These are phyloP conservation scores for Solanum corneliomulleri DNA, from an alignment of 257 asterid species.

Conservation along the genomic window DNA sequence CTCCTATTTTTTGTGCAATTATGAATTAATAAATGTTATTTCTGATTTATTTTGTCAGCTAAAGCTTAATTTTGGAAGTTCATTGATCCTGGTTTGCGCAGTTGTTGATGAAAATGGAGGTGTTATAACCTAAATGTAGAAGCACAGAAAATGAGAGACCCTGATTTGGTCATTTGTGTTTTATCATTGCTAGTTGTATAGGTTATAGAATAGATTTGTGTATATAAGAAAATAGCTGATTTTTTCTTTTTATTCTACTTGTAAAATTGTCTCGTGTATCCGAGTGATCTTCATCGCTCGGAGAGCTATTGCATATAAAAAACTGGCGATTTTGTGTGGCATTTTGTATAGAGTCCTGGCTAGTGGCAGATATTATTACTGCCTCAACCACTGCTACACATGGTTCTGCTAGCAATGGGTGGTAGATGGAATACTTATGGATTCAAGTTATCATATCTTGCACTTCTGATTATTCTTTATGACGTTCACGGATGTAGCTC, in stretches of 20 bases:
- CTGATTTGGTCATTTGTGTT: constrained; percentile 10
- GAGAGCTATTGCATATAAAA: constrained; percentile 27
- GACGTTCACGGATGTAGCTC: constrained; percentile 35
- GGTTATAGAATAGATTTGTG: constrained; percentile 22
- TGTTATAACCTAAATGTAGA: constrained; percentile 11
- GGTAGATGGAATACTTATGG: constrained; percentile 44
- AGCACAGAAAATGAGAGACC: constrained; percentile 48
- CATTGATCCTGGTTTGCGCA: constrained; percentile 22
- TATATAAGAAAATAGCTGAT: background rate
- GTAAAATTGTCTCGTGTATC: constrained; percentile 10
- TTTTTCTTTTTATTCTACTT: constrained; percentile 6
- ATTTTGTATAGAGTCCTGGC: constrained; percentile 37
- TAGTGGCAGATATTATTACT: constrained; percentile 43
- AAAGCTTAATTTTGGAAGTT: constrained; percentile 25
- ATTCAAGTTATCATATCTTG: constrained; percentile 29
- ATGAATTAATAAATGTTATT: constrained; percentile 1
- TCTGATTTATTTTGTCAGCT: constrained; percentile 22
- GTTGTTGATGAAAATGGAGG: constrained; percentile 33
- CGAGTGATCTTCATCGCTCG: constrained; percentile 50
- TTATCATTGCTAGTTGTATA: constrained; percentile 6
- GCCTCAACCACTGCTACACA: constrained; percentile 40
- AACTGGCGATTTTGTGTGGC: constrained; percentile 61
- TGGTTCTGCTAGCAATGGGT: constrained; percentile 52
- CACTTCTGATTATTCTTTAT: constrained; percentile 30
- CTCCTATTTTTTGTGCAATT: constrained; percentile 10